Percentiles rank a stretch among this genome's conserved stretches.
These are phyloP conservation scores for Irpex rosettiformis DNA, from an alignment of 1,284 basidiomycete species.

Conservation along the genomic window DNA sequence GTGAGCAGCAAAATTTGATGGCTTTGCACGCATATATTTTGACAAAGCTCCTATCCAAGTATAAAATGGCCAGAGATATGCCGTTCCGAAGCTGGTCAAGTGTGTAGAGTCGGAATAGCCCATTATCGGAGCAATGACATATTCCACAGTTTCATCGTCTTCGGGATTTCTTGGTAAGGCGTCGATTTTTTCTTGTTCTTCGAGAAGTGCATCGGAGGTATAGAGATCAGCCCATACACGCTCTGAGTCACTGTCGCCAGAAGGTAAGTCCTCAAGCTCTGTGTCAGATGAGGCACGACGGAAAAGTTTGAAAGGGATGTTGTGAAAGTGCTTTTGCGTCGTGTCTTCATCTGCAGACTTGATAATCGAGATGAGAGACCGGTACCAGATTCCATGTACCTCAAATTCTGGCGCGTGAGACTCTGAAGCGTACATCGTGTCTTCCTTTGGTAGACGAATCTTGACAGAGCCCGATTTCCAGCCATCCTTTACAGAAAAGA, in stretches of 20 bases:
- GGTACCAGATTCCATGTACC: conserved; percentile 13
- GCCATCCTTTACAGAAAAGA: conserved; percentile 9
- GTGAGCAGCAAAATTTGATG: conserved; percentile 13
- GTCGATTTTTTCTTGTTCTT: conserved; percentile 16
- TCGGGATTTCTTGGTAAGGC: conserved; percentile 7
- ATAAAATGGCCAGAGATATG: conserved; percentile 15
- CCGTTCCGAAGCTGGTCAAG: conserved; percentile 19
- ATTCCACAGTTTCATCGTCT: conserved; percentile 10
- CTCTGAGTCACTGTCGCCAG: conserved; percentile 1
- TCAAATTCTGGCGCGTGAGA: conserved; percentile 6
- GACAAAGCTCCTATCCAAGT: conserved; percentile 18
- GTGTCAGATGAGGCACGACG: no score
- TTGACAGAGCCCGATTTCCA: conserved; percentile 16
- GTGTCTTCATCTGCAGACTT: conserved; percentile 9
- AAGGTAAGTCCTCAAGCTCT: not conserved
- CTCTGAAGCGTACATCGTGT: conserved; percentile 1
- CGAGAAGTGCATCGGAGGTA: conserved; percentile 16
- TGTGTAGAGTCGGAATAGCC: conserved; percentile 21
- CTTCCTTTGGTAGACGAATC: conserved; percentile 17
- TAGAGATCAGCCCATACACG: conserved; percentile 12
- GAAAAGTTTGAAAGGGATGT: conserved; percentile 13
- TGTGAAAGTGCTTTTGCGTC: conserved; percentile 3
- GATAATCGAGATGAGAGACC: conserved; percentile 15
- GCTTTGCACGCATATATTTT: conserved; percentile 22
- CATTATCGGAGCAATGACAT: conserved; percentile 11